Conservation (phyloP, 306 rosid species). For the Medicago arabica region DNA sequence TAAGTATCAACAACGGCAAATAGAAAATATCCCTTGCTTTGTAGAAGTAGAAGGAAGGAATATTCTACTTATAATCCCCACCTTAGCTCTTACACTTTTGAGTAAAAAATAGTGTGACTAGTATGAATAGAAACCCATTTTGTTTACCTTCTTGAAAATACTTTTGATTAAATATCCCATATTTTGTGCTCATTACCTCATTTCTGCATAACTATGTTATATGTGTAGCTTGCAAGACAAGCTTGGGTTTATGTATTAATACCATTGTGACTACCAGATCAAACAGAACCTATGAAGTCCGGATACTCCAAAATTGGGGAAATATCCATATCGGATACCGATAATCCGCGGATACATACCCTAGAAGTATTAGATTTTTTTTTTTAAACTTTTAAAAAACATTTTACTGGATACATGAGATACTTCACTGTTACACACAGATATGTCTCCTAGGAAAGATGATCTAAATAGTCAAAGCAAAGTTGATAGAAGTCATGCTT, state of each 20-base stretch:
- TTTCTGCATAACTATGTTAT: background rate
- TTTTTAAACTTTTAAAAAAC: too few species aligned
- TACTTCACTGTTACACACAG: too few species aligned
- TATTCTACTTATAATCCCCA: background rate
- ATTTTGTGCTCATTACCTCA: background rate
- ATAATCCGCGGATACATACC: too few species aligned
- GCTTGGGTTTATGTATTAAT: background rate
- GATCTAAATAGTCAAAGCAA: too few species aligned
- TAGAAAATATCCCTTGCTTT: background rate
- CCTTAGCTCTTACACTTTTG: background rate
- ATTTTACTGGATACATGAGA: too few species aligned
- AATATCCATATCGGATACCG: too few species aligned
- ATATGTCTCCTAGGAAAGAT: too few species aligned
- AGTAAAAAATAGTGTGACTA: background rate
- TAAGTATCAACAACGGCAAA: conserved; percentile 1
- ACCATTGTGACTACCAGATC: conserved; percentile 1
- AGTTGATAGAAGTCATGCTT: too few species aligned
- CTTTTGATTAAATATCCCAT: background rate
- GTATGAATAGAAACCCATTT: background rate
- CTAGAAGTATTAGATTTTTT: too few species aligned
- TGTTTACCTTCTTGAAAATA: background rate
- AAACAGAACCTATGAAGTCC: background rate
- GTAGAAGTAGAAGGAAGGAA: background rate
- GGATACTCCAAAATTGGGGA: too few species aligned
- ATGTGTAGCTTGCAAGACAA: background rate